Conservation (phyloP, 495 filamentous ascomycete genomes). For the Lasiosphaeriaceae sp. region DNA sequence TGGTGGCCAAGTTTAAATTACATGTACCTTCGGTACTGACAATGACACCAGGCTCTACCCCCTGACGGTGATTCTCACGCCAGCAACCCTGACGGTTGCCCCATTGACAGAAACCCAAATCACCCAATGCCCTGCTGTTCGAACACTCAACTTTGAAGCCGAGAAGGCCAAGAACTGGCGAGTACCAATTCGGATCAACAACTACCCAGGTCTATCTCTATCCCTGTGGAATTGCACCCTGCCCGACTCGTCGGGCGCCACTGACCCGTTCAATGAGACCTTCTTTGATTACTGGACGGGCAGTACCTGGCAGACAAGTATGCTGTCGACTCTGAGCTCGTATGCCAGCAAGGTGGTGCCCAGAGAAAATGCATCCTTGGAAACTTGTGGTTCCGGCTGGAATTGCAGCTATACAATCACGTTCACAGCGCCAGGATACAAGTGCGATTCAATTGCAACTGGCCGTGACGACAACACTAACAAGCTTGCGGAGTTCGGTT, state of each 20-base stretch:
- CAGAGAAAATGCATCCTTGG: slow-evolving; percentile 14
- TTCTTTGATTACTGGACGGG: slow-evolving; percentile 30
- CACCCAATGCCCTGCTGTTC: slow-evolving; percentile 14
- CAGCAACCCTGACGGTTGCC: slow-evolving; percentile 24
- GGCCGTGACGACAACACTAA: slow-evolving; percentile 14
- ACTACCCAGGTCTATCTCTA: slow-evolving; percentile 14
- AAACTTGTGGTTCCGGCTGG: slow-evolving; percentile 27
- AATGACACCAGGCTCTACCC: slow-evolving; percentile 20
- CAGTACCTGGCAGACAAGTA: slow-evolving; percentile 8
- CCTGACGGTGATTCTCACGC: slow-evolving; percentile 25
- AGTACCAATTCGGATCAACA: slow-evolving; percentile 9
- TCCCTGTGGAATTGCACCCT: slow-evolving; percentile 24
- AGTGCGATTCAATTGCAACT: slow-evolving; percentile 19
- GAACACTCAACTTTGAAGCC: slow-evolving; percentile 28
- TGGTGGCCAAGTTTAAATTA: background rate
- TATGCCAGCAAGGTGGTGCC: slow-evolving; percentile 15
- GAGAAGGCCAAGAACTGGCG: slow-evolving; percentile 28
- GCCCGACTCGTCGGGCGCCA: slow-evolving; percentile 1
- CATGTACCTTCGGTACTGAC: background rate
- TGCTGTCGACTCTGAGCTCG: slow-evolving; percentile 11
- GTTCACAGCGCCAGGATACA: slow-evolving; percentile 25
- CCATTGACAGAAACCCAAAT: slow-evolving; percentile 7
- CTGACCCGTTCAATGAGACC: slow-evolving; percentile 19
- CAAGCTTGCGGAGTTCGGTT: slow-evolving; percentile 6
- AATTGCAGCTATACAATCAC: slow-evolving; percentile 28